Evolutionary conservation across 78 protist genomes (phyloP).

Genomic region (Cavenderia fasciculata): DNA sequence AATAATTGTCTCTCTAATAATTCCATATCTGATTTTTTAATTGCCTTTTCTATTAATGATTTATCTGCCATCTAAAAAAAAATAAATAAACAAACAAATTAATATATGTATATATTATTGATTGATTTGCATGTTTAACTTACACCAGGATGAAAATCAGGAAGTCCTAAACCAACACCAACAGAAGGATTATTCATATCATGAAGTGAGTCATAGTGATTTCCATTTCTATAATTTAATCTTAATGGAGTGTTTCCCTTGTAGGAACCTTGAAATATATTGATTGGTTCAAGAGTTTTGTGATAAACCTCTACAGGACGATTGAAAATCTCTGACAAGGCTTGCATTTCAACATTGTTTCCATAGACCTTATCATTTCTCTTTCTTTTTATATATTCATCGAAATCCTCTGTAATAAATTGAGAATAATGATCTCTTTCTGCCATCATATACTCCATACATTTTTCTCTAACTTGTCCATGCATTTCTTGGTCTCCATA

Average conservation of each 20-base stretch:
- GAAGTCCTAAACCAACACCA: constrained; percentile 86
- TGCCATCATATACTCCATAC: constrained; percentile 75
- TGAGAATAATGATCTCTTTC: constrained; percentile 86
- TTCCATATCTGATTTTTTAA: constrained; percentile 56
- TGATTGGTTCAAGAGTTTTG: constrained; percentile 71
- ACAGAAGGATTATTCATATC: constrained; percentile 79
- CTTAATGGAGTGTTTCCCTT: constrained; percentile 71
- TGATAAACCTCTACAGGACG: constrained; percentile 82
- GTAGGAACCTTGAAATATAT: constrained; percentile 65
- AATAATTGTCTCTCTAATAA: constrained; percentile 25
- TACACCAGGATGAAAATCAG: constrained; percentile 79
- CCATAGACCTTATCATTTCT: constrained; percentile 61
- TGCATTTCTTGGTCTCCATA: constrained; percentile 89
- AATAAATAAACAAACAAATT: background rate
- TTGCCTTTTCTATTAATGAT: constrained; percentile 26
- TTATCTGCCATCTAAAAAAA: constrained; percentile 41
- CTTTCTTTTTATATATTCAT: constrained; percentile 74
- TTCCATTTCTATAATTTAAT: constrained; percentile 68
- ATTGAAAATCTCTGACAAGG: constrained; percentile 81
- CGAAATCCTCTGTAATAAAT: constrained; percentile 83
- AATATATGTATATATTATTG: background rate
- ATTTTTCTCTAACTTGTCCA: constrained; percentile 61
- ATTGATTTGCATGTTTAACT: background rate
- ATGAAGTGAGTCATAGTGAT: constrained; percentile 78
- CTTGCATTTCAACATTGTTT: constrained; percentile 87